Evolutionary conservation across 2,329 filamentous ascomycete genomes (phyloP), one percentile per base, ranked within the genome.

Genomic region (Fusarium albosuccineum): DNA sequence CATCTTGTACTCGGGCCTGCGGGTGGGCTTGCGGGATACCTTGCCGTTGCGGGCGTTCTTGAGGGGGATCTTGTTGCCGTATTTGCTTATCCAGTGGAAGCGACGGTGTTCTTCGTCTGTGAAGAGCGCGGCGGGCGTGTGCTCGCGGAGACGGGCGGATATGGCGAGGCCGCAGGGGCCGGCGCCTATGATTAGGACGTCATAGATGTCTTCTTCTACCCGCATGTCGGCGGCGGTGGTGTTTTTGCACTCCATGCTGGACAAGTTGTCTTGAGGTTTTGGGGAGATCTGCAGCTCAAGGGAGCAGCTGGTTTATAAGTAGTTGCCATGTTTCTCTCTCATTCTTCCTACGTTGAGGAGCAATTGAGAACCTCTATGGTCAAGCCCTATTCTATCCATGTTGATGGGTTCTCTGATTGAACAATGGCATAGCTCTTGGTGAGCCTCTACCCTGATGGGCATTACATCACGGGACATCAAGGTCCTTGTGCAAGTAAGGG

Each of bases 61-160:
- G 63, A 90, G 81, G 8, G 83, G 82, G 76, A 89, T 86, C 30
- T 86, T 85, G 29, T 83, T 83, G 29, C 85, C 84, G 73, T 92
- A 86, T 57, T 89, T 90, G 59, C 84, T 85, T 58, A 93, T 89
- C 90, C 91, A 94, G 76, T 92, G 88, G 75, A 92, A 95, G n/a
- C 92, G 85, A 41, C 90, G 88, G 72, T 95, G 92, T 73, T 95
- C 92, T 68, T 92, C 91, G 73, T 95, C 92, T 0, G 92, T 94
- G 78, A 95, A 95, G 53, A 94, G 87, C 2, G 92, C 91, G 0
- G 90, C 92, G 0, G 92, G 92, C 0, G 91, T 91, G 56, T 85
- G 83, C 77, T 95, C 92, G 41, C 86, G 85, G 1, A 95, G 84
- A 5, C 92, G 86, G 1, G 91, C 88, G 9, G 92, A 91, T 6